A percentile compares a stretch with the other conserved stretches of the same genome.
phyloP scores from a whole-genome alignment of 805 yeast species.

The Blastobotrys peoriensis region DNA sequence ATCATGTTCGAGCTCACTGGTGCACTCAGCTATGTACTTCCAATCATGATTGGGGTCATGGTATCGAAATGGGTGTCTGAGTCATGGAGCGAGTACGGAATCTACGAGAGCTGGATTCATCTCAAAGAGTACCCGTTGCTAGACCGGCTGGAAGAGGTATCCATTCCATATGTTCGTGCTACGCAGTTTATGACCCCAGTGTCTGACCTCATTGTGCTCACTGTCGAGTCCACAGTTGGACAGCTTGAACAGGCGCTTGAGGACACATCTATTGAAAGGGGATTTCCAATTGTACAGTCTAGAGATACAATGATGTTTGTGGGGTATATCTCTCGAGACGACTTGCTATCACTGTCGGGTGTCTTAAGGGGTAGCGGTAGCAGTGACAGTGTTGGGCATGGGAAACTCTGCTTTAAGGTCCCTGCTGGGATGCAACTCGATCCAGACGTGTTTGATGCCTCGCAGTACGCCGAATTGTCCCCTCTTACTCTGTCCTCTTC shows the following conservation, averaged over 20 bases:
- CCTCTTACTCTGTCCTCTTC: constrained; percentile 29
- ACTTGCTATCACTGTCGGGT: constrained; percentile 30
- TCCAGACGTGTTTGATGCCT: constrained; percentile 8
- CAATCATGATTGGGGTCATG: constrained; percentile 80
- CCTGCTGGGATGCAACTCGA: constrained; percentile 11
- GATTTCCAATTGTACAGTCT: constrained; percentile 41
- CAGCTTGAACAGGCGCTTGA: constrained; percentile 22
- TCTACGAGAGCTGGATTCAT: constrained; percentile 56
- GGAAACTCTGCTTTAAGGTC: constrained; percentile 8
- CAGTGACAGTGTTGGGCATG: not conserved
- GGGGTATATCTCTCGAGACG: constrained; percentile 41
- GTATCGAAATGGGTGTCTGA: constrained; percentile 70
- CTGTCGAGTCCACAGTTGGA: constrained; percentile 29
- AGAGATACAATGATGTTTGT: constrained; percentile 30
- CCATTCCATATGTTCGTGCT: constrained; percentile 36
- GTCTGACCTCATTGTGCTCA: constrained; percentile 30
- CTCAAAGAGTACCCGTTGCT: constrained; percentile 40
- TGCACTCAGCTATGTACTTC: constrained; percentile 75
- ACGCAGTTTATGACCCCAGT: constrained; percentile 34
- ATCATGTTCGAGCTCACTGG: constrained; percentile 81
- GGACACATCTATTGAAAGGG: constrained; percentile 26
- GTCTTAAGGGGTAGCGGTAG: constrained; percentile 3
- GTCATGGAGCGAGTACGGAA: constrained; percentile 46
- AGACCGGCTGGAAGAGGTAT: constrained; percentile 34
- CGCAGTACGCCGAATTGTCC: constrained; percentile 21